phyloP scores from a whole-genome alignment of 148 eudicot species.

The Limonium bicolor region DNA sequence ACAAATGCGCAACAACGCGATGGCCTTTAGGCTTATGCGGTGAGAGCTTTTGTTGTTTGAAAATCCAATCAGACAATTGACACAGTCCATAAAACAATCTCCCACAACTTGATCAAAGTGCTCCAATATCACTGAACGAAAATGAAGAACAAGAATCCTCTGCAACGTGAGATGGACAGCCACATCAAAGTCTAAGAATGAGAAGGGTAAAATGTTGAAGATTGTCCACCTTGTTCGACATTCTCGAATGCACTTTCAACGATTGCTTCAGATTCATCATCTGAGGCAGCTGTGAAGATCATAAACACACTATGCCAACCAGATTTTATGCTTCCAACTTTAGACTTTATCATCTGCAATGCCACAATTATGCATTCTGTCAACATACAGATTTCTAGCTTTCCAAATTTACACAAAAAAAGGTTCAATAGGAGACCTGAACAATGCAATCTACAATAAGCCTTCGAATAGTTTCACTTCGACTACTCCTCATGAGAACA shows the following conservation, averaged over 20 bases:
- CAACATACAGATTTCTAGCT: neutral
- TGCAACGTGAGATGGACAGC: no score
- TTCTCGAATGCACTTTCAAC: conserved; percentile 98
- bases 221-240: conserved; percentile 81
- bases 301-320: conserved; percentile 99
- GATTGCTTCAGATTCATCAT: conserved; percentile 85
- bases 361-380: neutral
- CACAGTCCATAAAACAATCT: conserved; percentile 99
- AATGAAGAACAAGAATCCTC: conserved; percentile 7
- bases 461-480: conserved; percentile 72
- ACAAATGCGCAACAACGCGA: conserved; percentile 92
- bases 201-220: no score
- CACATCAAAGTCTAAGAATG: no score
- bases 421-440: conserved; percentile 29
- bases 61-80: conserved; percentile 94
- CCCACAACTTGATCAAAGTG: conserved; percentile 99
- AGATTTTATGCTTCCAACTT: conserved; percentile 96
- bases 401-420: neutral
- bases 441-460: conserved; percentile 98
- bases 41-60: conserved; percentile 95
- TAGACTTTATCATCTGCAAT: conserved; percentile 89
- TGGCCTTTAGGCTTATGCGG: conserved; percentile 95
- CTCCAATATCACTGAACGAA: conserved; percentile 76
- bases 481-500: conserved; percentile 83
- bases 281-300: conserved; percentile 98